Percentiles rank a stretch among this genome's conserved stretches.
Conservation (phyloP, 805 yeast genomes). For the Hanseniaspora lindneri region DNA sequence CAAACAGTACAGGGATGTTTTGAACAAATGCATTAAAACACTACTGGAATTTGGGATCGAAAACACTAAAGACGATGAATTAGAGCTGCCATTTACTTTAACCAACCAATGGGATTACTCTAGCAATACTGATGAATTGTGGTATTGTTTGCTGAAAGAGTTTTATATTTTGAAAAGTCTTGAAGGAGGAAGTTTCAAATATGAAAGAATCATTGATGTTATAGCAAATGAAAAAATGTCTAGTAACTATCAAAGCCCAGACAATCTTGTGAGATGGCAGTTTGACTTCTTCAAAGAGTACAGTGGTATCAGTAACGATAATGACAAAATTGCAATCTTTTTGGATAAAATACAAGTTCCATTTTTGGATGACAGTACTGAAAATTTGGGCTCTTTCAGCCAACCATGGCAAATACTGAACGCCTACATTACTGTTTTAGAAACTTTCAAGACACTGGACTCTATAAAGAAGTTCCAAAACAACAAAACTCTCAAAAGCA, state of each 20-base stretch:
- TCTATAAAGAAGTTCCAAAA: constrained; percentile 11
- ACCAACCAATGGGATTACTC: constrained; percentile 14
- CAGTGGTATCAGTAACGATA: background rate
- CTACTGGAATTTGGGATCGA: constrained; percentile 29
- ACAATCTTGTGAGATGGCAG: background rate
- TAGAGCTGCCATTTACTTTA: constrained; percentile 16
- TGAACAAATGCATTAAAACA: constrained; percentile 20
- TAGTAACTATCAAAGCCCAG: too few species aligned
- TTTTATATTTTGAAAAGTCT: constrained; percentile 1
- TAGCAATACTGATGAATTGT: background rate
- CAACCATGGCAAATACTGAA: background rate
- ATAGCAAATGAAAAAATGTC: background rate
- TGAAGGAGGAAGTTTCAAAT: constrained; percentile 6
- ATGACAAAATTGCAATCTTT: constrained; percentile 3
- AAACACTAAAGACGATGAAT: constrained; percentile 27
- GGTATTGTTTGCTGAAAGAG: background rate
- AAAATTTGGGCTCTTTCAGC: background rate
- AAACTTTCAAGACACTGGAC: constrained; percentile 10
- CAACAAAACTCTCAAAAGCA: constrained; percentile 1
- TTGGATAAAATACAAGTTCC: background rate
- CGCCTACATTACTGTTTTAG: constrained; percentile 2
- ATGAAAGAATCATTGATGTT: background rate
- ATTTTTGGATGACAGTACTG: background rate
- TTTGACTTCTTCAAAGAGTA: background rate
- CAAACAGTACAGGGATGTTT: constrained; percentile 21